phyloP scores from a whole-genome alignment of 176 grass and related monocot genomes.

The Musa troglodytarum region DNA sequence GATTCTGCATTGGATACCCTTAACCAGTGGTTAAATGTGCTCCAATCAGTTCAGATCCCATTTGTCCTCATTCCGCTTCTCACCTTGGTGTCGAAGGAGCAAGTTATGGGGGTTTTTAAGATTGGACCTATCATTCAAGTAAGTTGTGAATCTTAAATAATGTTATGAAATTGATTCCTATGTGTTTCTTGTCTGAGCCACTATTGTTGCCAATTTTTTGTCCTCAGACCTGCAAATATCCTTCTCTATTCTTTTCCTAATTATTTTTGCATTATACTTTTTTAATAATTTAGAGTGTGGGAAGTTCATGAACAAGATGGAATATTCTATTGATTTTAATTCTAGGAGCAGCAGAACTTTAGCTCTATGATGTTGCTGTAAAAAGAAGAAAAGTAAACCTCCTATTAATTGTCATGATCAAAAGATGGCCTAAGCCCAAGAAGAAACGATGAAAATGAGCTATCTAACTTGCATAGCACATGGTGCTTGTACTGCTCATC shows the following conservation, averaged over 20 bases:
- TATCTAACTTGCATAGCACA: too few relatives aligned
- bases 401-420: too few relatives aligned
- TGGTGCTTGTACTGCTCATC: too few relatives aligned
- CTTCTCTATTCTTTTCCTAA: not conserved
- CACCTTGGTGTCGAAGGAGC: slow-evolving; percentile 83
- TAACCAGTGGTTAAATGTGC: slow-evolving; percentile 96
- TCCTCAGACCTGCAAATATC: not conserved
- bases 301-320: not conserved
- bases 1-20: slow-evolving; percentile 75
- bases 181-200: not conserved
- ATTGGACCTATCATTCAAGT: slow-evolving; percentile 68
- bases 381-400: too few relatives aligned
- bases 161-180: not conserved
- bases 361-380: too few relatives aligned
- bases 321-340: too few relatives aligned
- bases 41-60: slow-evolving; percentile 94
- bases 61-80: slow-evolving; percentile 89
- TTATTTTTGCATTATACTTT: not conserved
- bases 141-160: slow-evolving; percentile 22
- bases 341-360: too few relatives aligned
- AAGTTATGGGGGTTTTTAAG: slow-evolving; percentile 85
- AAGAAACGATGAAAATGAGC: too few relatives aligned
- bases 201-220: not conserved
- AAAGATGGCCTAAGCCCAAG: too few relatives aligned
- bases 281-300: not conserved